Conservation (phyloP, 2,329 filamentous ascomycete genomes). For the Parastagonospora nodorum region DNA sequence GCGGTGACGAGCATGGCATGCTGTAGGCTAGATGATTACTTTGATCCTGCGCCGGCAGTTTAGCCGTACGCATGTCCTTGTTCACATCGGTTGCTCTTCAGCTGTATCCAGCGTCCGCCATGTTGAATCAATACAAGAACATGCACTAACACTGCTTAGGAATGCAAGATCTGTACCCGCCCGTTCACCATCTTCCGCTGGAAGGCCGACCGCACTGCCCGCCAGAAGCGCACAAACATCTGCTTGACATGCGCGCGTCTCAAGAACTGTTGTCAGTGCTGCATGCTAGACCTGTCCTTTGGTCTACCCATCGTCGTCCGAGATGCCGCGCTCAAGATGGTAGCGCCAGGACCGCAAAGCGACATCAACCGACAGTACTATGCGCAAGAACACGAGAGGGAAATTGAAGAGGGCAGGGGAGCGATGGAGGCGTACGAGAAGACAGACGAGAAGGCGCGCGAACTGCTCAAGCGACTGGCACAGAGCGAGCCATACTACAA, state of each 20-base stretch:
- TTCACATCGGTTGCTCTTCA: too few species aligned
- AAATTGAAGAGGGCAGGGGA: slow-evolving; percentile 88
- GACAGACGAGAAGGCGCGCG: slow-evolving; percentile 94
- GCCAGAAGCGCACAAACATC: slow-evolving; percentile 92
- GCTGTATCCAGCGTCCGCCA: slow-evolving; percentile 66
- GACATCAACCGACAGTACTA: slow-evolving; percentile 97
- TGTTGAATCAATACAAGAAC: slow-evolving; percentile 70
- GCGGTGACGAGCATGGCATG: not conserved
- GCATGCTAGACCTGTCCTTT: slow-evolving; percentile 97
- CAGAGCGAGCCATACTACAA: slow-evolving; percentile 95
- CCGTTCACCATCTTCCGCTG: slow-evolving; percentile 96
- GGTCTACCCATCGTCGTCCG: slow-evolving; percentile 92
- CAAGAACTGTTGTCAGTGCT: slow-evolving; percentile 99
- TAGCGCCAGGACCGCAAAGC: slow-evolving; percentile 88
- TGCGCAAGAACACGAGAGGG: slow-evolving; percentile 94
- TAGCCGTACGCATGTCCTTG: too few species aligned
- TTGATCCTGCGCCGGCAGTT: not conserved
- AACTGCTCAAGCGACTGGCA: slow-evolving; percentile 81
- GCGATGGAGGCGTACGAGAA: slow-evolving; percentile 88
- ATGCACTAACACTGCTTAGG: slow-evolving; percentile 60
- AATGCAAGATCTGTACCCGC: slow-evolving; percentile 78
- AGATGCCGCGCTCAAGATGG: slow-evolving; percentile 97
- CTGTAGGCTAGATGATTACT: not conserved
- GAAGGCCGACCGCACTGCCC: slow-evolving; percentile 88
- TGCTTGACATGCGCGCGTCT: slow-evolving; percentile 95